Percentiles rank a stretch among this genome's conserved stretches.
Conservation (phyloP, 768 basidiomycete species). For the Clathrus columnatus region DNA sequence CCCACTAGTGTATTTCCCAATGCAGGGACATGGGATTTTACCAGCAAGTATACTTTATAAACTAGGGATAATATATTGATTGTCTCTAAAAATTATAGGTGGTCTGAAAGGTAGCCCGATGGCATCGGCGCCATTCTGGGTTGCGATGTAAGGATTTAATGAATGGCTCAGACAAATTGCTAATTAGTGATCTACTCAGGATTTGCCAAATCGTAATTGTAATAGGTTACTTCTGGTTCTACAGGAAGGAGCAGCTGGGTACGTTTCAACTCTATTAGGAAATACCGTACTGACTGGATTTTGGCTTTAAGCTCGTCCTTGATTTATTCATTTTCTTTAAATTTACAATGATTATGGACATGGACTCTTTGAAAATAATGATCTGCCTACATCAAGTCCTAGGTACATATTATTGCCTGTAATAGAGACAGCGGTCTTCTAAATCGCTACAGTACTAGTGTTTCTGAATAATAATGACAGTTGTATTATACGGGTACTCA, state of each 20-base stretch:
- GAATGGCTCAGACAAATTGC: not conserved
- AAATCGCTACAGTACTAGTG: slow-evolving; percentile 21
- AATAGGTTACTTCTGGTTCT: slow-evolving; percentile 93
- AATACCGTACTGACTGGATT: slow-evolving; percentile 21
- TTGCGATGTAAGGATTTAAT: slow-evolving; percentile 43
- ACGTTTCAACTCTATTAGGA: slow-evolving; percentile 23
- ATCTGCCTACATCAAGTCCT: not conserved
- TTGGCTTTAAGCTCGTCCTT: slow-evolving; percentile 23
- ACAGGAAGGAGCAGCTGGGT: slow-evolving; percentile 90
- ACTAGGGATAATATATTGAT: not conserved
- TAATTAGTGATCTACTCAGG: not conserved
- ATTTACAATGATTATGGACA: not conserved
- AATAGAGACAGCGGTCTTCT: not conserved
- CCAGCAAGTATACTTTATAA: slow-evolving; percentile 29
- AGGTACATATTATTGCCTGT: not conserved
- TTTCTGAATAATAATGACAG: slow-evolving; percentile 43
- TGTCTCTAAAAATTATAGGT: slow-evolving; percentile 13
- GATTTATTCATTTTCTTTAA: slow-evolving; percentile 13
- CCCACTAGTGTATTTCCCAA: slow-evolving; percentile 89
- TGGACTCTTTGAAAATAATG: not conserved
- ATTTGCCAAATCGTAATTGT: slow-evolving; percentile 78
- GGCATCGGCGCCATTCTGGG: slow-evolving; percentile 81
- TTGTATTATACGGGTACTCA: slow-evolving; percentile 71
- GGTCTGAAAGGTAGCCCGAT: slow-evolving; percentile 57
- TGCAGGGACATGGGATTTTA: slow-evolving; percentile 84